These are phyloP conservation scores for Fulvia fulva DNA, from an alignment of 2,329 filamentous ascomycete species.

Conservation along the genomic window DNA sequence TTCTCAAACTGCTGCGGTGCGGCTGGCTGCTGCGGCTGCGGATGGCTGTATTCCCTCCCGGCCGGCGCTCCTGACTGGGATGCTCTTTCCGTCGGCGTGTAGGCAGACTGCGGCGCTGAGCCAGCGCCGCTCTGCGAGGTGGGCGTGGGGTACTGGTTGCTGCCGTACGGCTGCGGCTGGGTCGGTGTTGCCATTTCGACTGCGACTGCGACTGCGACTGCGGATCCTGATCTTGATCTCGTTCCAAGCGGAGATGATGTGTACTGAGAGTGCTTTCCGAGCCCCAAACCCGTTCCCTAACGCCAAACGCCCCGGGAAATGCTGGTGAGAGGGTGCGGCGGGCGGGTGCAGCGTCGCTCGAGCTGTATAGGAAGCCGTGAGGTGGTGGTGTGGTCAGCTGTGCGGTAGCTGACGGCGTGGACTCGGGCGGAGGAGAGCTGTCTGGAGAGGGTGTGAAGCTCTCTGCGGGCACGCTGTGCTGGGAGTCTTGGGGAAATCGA, in stretches of 20 bases:
- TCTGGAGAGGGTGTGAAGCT: not conserved
- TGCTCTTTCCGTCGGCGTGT: conserved; percentile 20
- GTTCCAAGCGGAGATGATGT: not conserved
- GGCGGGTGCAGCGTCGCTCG: conserved; percentile 1
- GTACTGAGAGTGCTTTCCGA: not conserved
- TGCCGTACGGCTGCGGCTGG: conserved; percentile 26
- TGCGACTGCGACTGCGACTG: conserved; percentile 1
- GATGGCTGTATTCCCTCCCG: conserved; percentile 12
- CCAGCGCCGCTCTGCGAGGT: conserved; percentile 16
- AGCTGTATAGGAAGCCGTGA: not conserved
- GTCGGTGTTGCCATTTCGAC: conserved; percentile 30
- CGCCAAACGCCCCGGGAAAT: conserved; percentile 23
- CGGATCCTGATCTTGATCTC: no score
- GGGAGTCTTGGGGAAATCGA: not conserved
- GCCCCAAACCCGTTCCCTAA: conserved; percentile 13
- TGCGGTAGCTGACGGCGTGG: not conserved
- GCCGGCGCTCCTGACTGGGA: conserved; percentile 16
- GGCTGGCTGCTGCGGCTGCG: conserved; percentile 33
- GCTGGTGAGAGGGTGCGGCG: conserved; percentile 8
- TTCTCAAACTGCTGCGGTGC: conserved; percentile 61
- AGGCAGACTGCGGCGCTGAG: conserved; percentile 18
- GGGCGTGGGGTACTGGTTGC: conserved; percentile 25
- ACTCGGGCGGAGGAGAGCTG: conserved; percentile 3
- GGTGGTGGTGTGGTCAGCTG: not conserved
- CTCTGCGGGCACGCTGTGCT: not conserved